Percentiles rank a stretch among this genome's conserved stretches.
Conservation (phyloP, 2,329 filamentous ascomycete genomes). For the Tolypocladium ovalisporum region DNA sequence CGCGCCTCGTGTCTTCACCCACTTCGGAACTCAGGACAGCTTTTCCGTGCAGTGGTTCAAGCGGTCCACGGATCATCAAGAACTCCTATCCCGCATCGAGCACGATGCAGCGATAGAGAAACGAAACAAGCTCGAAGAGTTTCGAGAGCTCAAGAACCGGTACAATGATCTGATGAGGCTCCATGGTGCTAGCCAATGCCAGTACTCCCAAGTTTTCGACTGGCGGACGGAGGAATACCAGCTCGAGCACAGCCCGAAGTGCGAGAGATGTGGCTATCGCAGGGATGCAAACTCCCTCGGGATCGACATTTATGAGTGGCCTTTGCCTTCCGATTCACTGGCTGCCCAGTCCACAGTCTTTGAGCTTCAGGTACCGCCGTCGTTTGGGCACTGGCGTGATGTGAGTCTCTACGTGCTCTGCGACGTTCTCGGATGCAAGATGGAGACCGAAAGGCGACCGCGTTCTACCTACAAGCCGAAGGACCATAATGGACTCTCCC, state of each 20-base stretch:
- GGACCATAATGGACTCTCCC: conserved; percentile 2
- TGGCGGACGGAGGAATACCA: not conserved
- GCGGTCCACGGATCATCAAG: conserved; percentile 20
- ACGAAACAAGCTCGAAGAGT: conserved; percentile 6
- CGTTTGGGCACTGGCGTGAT: conserved; percentile 38
- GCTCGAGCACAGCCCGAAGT: conserved; percentile 10
- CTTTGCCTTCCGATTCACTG: conserved; percentile 26
- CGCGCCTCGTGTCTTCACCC: conserved; percentile 10
- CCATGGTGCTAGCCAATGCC: not conserved
- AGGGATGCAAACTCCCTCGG: conserved; percentile 21
- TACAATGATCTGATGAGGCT: conserved; percentile 6
- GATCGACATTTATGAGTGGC: conserved; percentile 46
- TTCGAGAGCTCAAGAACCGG: conserved; percentile 1
- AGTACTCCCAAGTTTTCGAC: conserved; percentile 4
- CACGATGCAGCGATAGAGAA: conserved; percentile 15
- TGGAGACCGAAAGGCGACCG: not conserved
- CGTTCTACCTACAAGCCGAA: conserved; percentile 2
- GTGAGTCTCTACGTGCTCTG: conserved; percentile 28
- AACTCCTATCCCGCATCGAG: conserved; percentile 25
- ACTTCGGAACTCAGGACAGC: conserved; percentile 6
- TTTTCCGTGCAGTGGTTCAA: conserved; percentile 11
- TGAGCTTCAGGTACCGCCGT: conserved; percentile 33
- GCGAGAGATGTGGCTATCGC: conserved; percentile 23
- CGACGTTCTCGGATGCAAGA: conserved; percentile 21
- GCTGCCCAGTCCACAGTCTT: conserved; percentile 38